These are phyloP conservation scores for Chrysochromulina parva DNA, from an alignment of 78 protist genomes.

Conservation along the genomic window DNA sequence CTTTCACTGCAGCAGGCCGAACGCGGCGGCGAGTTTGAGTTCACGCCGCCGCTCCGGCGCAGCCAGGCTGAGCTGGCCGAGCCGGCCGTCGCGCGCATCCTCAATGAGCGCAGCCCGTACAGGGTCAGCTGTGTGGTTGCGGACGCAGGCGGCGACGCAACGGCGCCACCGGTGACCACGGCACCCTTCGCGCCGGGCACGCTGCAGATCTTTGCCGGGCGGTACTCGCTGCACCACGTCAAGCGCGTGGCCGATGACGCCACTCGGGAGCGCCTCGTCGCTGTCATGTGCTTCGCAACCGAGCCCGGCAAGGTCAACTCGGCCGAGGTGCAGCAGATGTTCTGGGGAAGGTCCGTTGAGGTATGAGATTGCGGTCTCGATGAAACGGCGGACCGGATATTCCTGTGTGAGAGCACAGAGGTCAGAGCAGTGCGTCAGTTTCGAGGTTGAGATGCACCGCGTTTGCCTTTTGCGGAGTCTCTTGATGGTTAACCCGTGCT, in stretches of 20 bases:
- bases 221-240: neutral
- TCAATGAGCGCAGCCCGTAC: neutral
- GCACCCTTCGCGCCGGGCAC: neutral
- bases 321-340: neutral
- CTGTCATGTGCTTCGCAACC: slow-evolving; percentile 6
- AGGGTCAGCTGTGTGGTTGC: too few relatives aligned
- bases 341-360: slow-evolving; percentile 7
- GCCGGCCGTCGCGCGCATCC: neutral
- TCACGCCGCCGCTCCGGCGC: neutral
- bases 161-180: neutral
- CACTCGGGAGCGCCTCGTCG: neutral
- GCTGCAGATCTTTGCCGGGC: neutral
- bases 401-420: too few relatives aligned
- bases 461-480: too few relatives aligned
- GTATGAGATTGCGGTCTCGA: neutral
- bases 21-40: neutral
- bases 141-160: too few relatives aligned
- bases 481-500: too few relatives aligned
- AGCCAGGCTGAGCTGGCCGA: neutral
- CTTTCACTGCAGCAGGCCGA: neutral
- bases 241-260: neutral
- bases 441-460: too few relatives aligned
- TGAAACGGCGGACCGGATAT: too few relatives aligned
- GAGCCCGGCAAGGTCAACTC: neutral
- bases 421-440: too few relatives aligned